phyloP scores from a whole-genome alignment of 169 alveolate genomes.

The Plasmodium cynomolgi region DNA sequence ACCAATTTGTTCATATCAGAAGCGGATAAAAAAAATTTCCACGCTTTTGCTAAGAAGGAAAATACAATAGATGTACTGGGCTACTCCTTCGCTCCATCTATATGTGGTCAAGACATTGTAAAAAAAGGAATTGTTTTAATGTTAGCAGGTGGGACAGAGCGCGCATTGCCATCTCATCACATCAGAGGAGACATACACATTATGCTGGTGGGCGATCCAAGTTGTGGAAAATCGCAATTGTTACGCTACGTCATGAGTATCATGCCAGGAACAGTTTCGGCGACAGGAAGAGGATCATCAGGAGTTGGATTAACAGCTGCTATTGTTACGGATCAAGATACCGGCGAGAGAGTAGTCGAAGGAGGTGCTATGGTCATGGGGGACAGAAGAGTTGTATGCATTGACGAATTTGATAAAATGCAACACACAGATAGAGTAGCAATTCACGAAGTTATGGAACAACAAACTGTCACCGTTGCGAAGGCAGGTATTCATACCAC shows the following conservation, averaged over 20 bases:
- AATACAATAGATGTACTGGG: slow-evolving; percentile 93
- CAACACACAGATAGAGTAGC: slow-evolving; percentile 98
- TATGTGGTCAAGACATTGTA: slow-evolving; percentile 95
- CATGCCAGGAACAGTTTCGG: slow-evolving; percentile 96
- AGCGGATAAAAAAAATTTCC: slow-evolving; percentile 81
- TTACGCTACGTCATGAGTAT: slow-evolving; percentile 94
- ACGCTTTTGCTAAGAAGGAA: slow-evolving; percentile 80
- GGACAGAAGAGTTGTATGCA: slow-evolving; percentile 97
- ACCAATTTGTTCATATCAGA: slow-evolving; percentile 79
- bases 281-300: slow-evolving; percentile 99
- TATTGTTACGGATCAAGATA: slow-evolving; percentile 94
- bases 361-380: slow-evolving; percentile 99
- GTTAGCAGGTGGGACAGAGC: slow-evolving; percentile 97
- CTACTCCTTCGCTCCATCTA: slow-evolving; percentile 97
- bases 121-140: slow-evolving; percentile 94
- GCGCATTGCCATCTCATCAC: slow-evolving; percentile 85
- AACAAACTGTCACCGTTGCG: slow-evolving; percentile 98
- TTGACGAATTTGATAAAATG: slow-evolving; percentile 99
- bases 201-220: slow-evolving; percentile 98
- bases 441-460: slow-evolving; percentile 99
- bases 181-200: slow-evolving; percentile 99
- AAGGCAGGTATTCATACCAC: slow-evolving; percentile 99
- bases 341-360: slow-evolving; percentile 96
- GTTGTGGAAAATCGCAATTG: slow-evolving; percentile 98
- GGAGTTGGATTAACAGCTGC: slow-evolving; percentile 99